A percentile compares a stretch with the other conserved stretches of the same genome.
These are phyloP conservation scores for Lathyrus oleraceus DNA, from an alignment of 306 rosid genomes.

Conservation along the genomic window DNA sequence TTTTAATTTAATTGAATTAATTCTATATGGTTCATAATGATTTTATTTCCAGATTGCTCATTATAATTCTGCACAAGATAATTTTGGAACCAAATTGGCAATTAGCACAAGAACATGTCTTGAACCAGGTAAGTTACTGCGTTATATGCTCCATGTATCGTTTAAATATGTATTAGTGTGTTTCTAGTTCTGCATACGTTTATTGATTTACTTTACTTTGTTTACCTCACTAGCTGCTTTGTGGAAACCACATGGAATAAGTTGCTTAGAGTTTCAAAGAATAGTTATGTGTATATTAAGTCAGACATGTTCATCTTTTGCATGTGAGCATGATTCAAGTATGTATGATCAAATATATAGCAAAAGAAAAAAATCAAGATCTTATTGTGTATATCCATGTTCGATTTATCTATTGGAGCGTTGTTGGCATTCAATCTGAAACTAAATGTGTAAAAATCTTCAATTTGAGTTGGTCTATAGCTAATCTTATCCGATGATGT, in stretches of 20 bases:
- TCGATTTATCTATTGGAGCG: constrained; percentile 6
- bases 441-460: neutral
- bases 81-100: constrained; percentile 97
- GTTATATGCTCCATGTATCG: constrained; percentile 9
- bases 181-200: constrained; percentile 13
- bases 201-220: constrained; percentile 30
- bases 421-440: neutral
- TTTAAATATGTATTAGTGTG: constrained; percentile 18
- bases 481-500: constrained; percentile 13
- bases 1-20: too few relatives aligned
- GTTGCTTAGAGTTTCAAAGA: constrained; percentile 88
- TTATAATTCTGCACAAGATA: constrained; percentile 79
- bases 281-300: constrained; percentile 86
- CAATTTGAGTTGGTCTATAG: neutral
- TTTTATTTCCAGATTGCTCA: constrained; percentile 68
- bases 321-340: constrained; percentile 84
- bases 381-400: neutral
- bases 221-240: constrained; percentile 68
- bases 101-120: constrained; percentile 91
- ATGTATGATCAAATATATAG: constrained; percentile 62
- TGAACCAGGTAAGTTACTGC: constrained; percentile 70
- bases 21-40: constrained; percentile 33
- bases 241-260: constrained; percentile 99
- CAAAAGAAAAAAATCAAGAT: constrained; percentile 41
- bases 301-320: constrained; percentile 85